Evolutionary conservation across 1,284 basidiomycete species (phyloP).

Genomic region (Neolentinus lepideus): DNA sequence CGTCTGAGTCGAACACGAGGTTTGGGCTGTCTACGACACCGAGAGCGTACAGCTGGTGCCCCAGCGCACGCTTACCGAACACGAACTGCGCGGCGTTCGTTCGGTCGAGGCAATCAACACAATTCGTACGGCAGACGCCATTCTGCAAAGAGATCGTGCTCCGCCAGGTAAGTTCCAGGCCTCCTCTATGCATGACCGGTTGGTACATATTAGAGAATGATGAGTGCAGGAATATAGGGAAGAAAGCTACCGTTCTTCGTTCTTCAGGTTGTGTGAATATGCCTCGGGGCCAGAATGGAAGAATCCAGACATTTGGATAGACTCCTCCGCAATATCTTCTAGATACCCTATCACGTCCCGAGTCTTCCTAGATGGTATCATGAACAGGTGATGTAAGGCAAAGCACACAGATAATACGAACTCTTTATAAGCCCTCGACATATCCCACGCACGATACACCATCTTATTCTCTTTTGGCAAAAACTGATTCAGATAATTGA

Average conservation of each 20-base stretch:
- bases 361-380: conserved; percentile 56
- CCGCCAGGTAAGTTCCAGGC: background rate
- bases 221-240: background rate
- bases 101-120: conserved; percentile 94
- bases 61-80: conserved; percentile 92
- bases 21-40: conserved; percentile 83
- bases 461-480: conserved; percentile 83
- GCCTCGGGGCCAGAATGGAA: conserved; percentile 88
- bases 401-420: conserved; percentile 16
- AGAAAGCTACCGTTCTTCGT: conserved; percentile 32
- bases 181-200: background rate
- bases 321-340: conserved; percentile 94
- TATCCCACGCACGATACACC: conserved; percentile 94
- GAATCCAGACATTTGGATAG: conserved; percentile 87
- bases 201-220: background rate
- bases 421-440: conserved; percentile 90
- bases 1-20: conserved; percentile 90
- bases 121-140: conserved; percentile 87
- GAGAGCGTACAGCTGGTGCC: conserved; percentile 93
- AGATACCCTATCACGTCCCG: conserved; percentile 95
- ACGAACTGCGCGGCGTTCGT: conserved; percentile 99
- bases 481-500: conserved; percentile 94
- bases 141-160: conserved; percentile 78
- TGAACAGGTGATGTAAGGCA: conserved; percentile 1
- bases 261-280: conserved; percentile 56